These are phyloP conservation scores for Albizia julibrissin DNA, from an alignment of 306 rosid genomes.

Conservation along the genomic window DNA sequence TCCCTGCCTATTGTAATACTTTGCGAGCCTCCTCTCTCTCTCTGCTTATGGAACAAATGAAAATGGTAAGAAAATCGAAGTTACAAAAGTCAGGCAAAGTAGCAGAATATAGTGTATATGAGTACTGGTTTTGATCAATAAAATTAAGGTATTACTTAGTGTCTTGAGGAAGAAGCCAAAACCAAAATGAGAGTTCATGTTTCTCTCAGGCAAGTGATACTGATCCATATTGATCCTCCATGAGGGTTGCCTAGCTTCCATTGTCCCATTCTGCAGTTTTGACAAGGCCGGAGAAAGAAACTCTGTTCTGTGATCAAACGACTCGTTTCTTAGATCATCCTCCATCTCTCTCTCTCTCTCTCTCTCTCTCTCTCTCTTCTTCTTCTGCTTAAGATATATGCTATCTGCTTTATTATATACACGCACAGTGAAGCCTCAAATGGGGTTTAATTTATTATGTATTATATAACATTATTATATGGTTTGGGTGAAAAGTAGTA, in stretches of 20 bases:
- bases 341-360: constrained; percentile 40
- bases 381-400: neutral
- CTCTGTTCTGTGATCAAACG: constrained; percentile 64
- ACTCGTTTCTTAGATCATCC: constrained; percentile 52
- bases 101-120: neutral
- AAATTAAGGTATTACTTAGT: constrained; percentile 41
- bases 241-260: constrained; percentile 58
- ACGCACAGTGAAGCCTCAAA: neutral
- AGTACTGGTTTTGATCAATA: neutral
- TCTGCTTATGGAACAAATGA: constrained; percentile 30
- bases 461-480: neutral
- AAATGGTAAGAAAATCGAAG: neutral
- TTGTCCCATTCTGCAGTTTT: constrained; percentile 28
- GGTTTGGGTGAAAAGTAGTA: neutral
- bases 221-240: constrained; percentile 86
- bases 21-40: constrained; percentile 62
- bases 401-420: neutral
- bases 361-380: neutral
- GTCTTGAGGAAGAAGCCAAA: constrained; percentile 47
- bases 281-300: constrained; percentile 67
- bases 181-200: constrained; percentile 55
- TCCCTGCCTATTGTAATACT: constrained; percentile 79
- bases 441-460: neutral
- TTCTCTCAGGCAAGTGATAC: constrained; percentile 55
- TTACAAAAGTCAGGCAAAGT: neutral